Evolutionary conservation across 768 basidiomycete genomes (phyloP).

Genomic region (Auricularia sp.): DNA sequence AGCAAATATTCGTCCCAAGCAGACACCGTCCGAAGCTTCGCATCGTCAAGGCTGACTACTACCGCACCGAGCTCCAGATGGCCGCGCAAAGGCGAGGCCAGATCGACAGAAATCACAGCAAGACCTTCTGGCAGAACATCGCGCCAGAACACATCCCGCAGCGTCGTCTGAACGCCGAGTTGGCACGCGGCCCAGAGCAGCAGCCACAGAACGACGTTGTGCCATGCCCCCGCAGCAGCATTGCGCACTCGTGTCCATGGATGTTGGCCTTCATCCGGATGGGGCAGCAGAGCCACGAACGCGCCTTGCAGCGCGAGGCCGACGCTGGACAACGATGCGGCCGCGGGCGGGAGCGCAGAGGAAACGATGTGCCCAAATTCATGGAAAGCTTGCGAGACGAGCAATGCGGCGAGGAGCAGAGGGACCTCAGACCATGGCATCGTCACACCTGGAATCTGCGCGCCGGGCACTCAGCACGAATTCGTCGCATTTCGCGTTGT

Average conservation of each 20-base stretch:
- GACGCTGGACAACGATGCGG: background rate
- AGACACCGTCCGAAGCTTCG: too few species aligned
- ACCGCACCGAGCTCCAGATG: too few species aligned
- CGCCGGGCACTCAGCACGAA: too few species aligned
- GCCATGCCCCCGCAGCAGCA: background rate
- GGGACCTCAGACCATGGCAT: background rate
- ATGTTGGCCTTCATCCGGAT: background rate
- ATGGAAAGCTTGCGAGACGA: background rate
- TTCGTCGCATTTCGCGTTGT: background rate
- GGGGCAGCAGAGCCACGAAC: background rate
- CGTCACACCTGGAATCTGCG: background rate
- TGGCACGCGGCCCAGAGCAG: background rate
- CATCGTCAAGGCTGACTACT: too few species aligned
- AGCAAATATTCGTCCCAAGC: too few species aligned
- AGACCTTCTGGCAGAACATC: too few species aligned
- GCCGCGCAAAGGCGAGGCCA: too few species aligned
- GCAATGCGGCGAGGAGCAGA: background rate
- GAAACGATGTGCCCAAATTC: background rate
- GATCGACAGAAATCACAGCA: too few species aligned
- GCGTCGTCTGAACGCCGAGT: too few species aligned
- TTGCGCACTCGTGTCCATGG: background rate
- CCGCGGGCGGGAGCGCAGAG: background rate
- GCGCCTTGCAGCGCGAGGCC: background rate
- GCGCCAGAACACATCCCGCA: too few species aligned
- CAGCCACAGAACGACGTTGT: background rate